Conservation (phyloP, 2,329 filamentous ascomycete species). For the Penicillium frequentans region DNA sequence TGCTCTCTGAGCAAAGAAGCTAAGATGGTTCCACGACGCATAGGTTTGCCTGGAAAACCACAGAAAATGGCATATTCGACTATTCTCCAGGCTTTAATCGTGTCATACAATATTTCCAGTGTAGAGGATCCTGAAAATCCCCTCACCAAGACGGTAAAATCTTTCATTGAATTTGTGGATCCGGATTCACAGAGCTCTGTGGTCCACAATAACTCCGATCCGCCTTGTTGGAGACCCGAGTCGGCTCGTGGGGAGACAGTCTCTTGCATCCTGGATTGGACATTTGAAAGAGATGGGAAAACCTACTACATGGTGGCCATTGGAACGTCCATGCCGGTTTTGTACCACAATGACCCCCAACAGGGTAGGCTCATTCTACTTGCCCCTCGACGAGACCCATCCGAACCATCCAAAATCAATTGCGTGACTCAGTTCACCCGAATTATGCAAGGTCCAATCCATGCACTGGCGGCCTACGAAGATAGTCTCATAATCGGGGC, state of each 20-base stretch:
- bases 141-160: constrained; percentile 32
- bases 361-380: constrained; percentile 41
- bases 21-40: constrained; percentile 43
- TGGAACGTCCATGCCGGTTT: constrained; percentile 36
- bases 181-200: constrained; percentile 33
- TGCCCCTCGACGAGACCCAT: constrained; percentile 30
- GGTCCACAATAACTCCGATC: constrained; percentile 11
- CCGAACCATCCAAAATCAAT: constrained; percentile 28
- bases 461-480: constrained; percentile 55
- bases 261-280: constrained; percentile 45
- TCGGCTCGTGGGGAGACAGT: constrained; percentile 37
- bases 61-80: constrained; percentile 47
- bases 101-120: constrained; percentile 43
- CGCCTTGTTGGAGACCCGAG: constrained; percentile 1
- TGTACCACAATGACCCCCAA: constrained; percentile 2
- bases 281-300: constrained; percentile 33
- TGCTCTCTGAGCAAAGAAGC: constrained; percentile 47
- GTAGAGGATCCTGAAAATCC: constrained; percentile 27
- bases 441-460: constrained; percentile 45
- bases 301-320: constrained; percentile 43
- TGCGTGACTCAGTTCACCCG: constrained; percentile 39
- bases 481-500: constrained; percentile 47
- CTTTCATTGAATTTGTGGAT: constrained; percentile 41
- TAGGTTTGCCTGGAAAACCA: constrained; percentile 43
- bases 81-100: constrained; percentile 49